phyloP scores from a whole-genome alignment of 306 rosid genomes.

The Vachellia pachyceras region DNA sequence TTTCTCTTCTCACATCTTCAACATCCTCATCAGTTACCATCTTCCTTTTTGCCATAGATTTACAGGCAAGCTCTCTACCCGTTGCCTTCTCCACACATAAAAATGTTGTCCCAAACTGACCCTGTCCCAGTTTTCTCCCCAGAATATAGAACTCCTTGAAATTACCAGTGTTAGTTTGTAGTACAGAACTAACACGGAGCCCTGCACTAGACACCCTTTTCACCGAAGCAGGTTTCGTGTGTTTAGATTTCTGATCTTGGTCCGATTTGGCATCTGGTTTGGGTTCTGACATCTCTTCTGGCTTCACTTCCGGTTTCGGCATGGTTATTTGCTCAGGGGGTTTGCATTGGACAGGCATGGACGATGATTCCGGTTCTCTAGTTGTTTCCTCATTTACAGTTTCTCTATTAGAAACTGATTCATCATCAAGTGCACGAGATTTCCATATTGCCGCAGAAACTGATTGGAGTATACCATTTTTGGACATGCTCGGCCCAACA shows the following conservation, averaged over 20 bases:
- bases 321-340: slow-evolving; percentile 90
- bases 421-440: slow-evolving; percentile 57
- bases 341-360: slow-evolving; percentile 72
- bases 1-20: slow-evolving; percentile 97
- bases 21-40: slow-evolving; percentile 82
- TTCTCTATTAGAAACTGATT: slow-evolving; percentile 63
- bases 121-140: slow-evolving; percentile 91
- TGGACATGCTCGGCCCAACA: slow-evolving; percentile 90
- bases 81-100: slow-evolving; percentile 85
- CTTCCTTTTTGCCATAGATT: slow-evolving; percentile 96
- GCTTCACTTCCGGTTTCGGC: slow-evolving; percentile 54
- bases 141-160: slow-evolving; percentile 73
- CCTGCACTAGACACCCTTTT: slow-evolving; percentile 94
- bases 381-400: slow-evolving; percentile 48
- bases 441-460: slow-evolving; percentile 96
- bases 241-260: slow-evolving; percentile 40
- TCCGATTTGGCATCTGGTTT: slow-evolving; percentile 49
- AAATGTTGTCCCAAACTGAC: slow-evolving; percentile 88
- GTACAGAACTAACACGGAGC: slow-evolving; percentile 76
- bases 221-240: slow-evolving; percentile 59
- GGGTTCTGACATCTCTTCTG: slow-evolving; percentile 33
- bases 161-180: slow-evolving; percentile 74
- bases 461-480: slow-evolving; percentile 84
- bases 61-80: slow-evolving; percentile 83
- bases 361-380: slow-evolving; percentile 63